phyloP scores from a whole-genome alignment of 352 stramenopile genomes.

The Achlya hypogyna region DNA sequence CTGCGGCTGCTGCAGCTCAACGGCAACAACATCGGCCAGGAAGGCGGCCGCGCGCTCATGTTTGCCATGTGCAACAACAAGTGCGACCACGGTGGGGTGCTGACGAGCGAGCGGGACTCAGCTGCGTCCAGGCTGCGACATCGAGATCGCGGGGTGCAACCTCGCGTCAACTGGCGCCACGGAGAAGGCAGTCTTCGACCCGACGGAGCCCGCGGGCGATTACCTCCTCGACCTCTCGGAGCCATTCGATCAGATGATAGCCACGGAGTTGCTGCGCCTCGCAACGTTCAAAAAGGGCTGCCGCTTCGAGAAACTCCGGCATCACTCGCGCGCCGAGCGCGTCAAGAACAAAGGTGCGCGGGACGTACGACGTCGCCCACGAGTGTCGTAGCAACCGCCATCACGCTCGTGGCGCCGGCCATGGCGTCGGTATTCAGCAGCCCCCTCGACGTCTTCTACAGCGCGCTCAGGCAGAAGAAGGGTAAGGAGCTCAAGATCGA shows the following conservation, averaged over 20 bases:
- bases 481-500: not conserved
- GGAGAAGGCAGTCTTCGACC: slow-evolving; percentile 40
- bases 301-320: slow-evolving; percentile 50
- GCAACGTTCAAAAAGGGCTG: slow-evolving; percentile 64
- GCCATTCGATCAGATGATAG: slow-evolving; percentile 75
- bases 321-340: slow-evolving; percentile 28
- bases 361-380: not conserved
- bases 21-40: slow-evolving; percentile 60
- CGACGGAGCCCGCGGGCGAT: slow-evolving; percentile 52
- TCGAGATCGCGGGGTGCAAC: slow-evolving; percentile 59
- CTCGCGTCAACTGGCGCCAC: slow-evolving; percentile 21
- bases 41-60: slow-evolving; percentile 61
- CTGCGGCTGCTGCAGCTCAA: slow-evolving; percentile 57
- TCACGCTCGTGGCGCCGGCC: slow-evolving; percentile 1
- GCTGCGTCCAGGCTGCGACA: slow-evolving; percentile 26
- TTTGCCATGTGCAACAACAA: slow-evolving; percentile 51
- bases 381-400: not conserved
- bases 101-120: not conserved
- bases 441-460: slow-evolving; percentile 15
- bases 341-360: slow-evolving; percentile 15
- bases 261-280: slow-evolving; percentile 60
- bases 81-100: slow-evolving; percentile 25
- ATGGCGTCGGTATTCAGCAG: slow-evolving; percentile 7
- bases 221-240: slow-evolving; percentile 58
- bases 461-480: not conserved